Evolutionary conservation across 768 basidiomycete species (phyloP), one percentile per base, ranked within the genome.

Genomic region (Hortiboletus campestris): DNA sequence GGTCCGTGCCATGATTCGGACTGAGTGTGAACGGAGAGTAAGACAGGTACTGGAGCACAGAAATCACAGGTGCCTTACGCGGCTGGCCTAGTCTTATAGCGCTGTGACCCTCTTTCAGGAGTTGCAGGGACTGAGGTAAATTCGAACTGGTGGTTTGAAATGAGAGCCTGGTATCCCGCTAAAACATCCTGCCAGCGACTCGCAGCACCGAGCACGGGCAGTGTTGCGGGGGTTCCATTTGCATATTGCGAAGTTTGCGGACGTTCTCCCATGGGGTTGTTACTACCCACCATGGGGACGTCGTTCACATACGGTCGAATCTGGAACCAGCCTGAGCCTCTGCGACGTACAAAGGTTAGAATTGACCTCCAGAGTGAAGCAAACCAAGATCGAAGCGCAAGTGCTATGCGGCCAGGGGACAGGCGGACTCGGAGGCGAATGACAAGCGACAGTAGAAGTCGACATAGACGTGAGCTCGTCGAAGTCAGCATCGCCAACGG

Each of bases 41-140:
- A 38, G 50, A n/a, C 2, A 14, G 3, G 22, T 17, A 20, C 11
- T 6, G 16, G 4, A 10, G 38, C 29, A 29, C 25, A 25, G 25
- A 25, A 25, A 25, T 25, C 2, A 4, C 4, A 25, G 4, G 25
- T 25, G 25, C 10, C 53, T 12, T 46, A 61, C 62, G 8, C 40
- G 10, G 34, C 35, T 17, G 19, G 31, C 59, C 22, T 53, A 6
- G 14, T 11, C 6, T 34, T 20, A 42, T 65, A 63, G 8, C 62
- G 45, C 43, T 32, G 55, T 36, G 59, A 65, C 17, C 25, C 51
- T n/a, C 31, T 6, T 9, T 57, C 63, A 1, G 55, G 63, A 20
- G 43, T 62, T 8, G 54, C 45, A 14, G 59, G 40, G 3, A 42
- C 0, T 22, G n/a, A 22, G 13, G 29, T 8, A 5, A 20, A 43